Evolutionary conservation across 345 rosid species (phyloP), one percentile per base, ranked within the genome.

Genomic region (Sonneratia alba): DNA sequence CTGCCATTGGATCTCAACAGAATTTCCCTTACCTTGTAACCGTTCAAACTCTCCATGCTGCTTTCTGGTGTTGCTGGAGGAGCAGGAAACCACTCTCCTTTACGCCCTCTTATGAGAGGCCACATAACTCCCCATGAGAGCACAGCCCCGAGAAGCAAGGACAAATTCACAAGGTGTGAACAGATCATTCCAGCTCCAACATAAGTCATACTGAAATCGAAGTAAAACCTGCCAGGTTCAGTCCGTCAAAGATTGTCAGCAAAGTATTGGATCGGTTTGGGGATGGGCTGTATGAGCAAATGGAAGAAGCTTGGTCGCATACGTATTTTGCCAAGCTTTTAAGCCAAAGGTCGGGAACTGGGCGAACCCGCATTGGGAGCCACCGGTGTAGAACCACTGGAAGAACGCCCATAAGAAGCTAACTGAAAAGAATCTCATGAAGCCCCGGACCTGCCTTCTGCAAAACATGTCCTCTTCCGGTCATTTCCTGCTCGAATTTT

Each of bases 141-240:
- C 42, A 82, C 81, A 3, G 84, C 84, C 2, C 87, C 87, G 13
- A 82, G 79, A 71, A 84, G 87, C 78, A 84, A 75, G 36, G 87
- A 84, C 74, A 84, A 73, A 53, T 82, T 84, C 77, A 84, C 87
- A 6, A 80, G 73, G 71, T 84, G 87, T 34, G 87, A 79, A 56
- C 87, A 84, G 32, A 84, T 84, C 87, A 82, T 84, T 59, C 87
- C 87, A 0, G 85, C 87, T 61, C 87, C 84, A 0, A 84, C n/a
- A 55, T 82, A 84, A 1, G 87, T 84, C 79, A 59, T 68, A 38
- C 87, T 82, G 73, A 82, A 82, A 71, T 82, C 84, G 48, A 84
- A 84, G 82, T 76, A 84, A 70, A 84, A 84, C 59, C 84, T 84
- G 83, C 74, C 27, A 65, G 43, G 66, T 42, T 34, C 36, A 16